phyloP scores from a whole-genome alignment of 306 rosid genomes.

The Rubus parviflorus region DNA sequence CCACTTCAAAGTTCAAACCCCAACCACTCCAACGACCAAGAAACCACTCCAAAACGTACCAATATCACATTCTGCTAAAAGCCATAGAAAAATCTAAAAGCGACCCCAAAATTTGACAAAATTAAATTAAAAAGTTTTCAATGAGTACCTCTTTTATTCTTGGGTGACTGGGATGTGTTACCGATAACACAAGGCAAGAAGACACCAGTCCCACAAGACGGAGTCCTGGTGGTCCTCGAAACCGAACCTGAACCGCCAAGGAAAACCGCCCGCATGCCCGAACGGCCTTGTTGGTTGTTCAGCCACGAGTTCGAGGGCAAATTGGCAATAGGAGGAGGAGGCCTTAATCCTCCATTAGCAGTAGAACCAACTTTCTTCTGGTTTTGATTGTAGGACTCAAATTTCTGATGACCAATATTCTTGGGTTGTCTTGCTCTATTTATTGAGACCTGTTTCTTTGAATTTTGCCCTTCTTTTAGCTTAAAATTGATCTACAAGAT shows the following conservation, averaged over 20 bases:
- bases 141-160: conserved; percentile 39
- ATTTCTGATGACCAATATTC: background rate
- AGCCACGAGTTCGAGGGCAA: background rate
- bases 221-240: conserved; percentile 23
- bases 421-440: conserved; percentile 17
- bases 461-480: conserved; percentile 33
- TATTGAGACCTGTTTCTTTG: conserved; percentile 20
- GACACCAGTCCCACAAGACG: conserved; percentile 74
- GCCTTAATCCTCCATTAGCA: conserved; percentile 19
- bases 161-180: conserved; percentile 28
- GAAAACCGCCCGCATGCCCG: conserved; percentile 43
- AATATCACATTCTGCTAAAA: background rate
- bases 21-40: conserved; percentile 32
- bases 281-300: conserved; percentile 28
- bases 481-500: conserved; percentile 16
- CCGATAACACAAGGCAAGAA: conserved; percentile 55
- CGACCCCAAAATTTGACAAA: background rate
- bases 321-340: background rate
- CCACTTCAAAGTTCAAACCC: conserved; percentile 28
- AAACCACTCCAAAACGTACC: conserved; percentile 4
- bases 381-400: conserved; percentile 17
- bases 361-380: conserved; percentile 26
- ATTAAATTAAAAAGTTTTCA: background rate
- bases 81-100: background rate
- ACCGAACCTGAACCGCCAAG: conserved; percentile 39